A percentile compares a stretch with the other conserved stretches of the same genome.
Evolutionary conservation across 805 yeast genomes (phyloP).

Genomic region (Candida verbasci): DNA sequence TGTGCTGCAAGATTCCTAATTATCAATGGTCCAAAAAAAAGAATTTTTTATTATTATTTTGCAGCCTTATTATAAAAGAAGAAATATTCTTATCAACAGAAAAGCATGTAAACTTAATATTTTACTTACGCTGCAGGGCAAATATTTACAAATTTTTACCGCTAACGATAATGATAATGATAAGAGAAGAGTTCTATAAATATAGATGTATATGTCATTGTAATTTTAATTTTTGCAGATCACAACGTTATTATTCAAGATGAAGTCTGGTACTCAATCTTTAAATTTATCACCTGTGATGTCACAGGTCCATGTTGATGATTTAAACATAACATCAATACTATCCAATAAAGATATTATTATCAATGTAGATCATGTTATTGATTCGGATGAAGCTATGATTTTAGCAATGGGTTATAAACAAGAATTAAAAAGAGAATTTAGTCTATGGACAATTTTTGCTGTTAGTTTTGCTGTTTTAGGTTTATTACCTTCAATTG

Average conservation of each 20-base stretch:
- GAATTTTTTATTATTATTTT: no score
- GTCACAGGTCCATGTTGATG: slow-evolving; percentile 32
- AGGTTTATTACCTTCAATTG: slow-evolving; percentile 61
- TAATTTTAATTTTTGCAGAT: no score
- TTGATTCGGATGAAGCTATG: slow-evolving; percentile 48
- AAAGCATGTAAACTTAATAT: no score
- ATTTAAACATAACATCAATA: slow-evolving; percentile 30
- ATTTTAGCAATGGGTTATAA: slow-evolving; percentile 58
- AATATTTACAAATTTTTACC: no score
- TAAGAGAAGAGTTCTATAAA: no score
- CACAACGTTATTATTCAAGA: not conserved
- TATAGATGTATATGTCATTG: no score
- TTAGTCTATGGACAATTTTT: slow-evolving; percentile 53
- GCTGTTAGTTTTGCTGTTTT: slow-evolving; percentile 62
- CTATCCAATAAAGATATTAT: slow-evolving; percentile 35
- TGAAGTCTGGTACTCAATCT: slow-evolving; percentile 4
- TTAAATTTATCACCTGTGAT: slow-evolving; percentile 13
- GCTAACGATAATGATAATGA: no score
- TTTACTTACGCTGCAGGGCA: no score
- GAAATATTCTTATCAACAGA: no score
- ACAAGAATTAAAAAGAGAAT: slow-evolving; percentile 59
- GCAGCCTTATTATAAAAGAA: no score
- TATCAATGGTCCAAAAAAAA: no score
- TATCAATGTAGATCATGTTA: slow-evolving; percentile 44
- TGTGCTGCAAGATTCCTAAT: no score